A percentile compares a stretch with the other conserved stretches of the same genome.
phyloP scores from a whole-genome alignment of 768 basidiomycete species.

The Lentinus brumalis region DNA sequence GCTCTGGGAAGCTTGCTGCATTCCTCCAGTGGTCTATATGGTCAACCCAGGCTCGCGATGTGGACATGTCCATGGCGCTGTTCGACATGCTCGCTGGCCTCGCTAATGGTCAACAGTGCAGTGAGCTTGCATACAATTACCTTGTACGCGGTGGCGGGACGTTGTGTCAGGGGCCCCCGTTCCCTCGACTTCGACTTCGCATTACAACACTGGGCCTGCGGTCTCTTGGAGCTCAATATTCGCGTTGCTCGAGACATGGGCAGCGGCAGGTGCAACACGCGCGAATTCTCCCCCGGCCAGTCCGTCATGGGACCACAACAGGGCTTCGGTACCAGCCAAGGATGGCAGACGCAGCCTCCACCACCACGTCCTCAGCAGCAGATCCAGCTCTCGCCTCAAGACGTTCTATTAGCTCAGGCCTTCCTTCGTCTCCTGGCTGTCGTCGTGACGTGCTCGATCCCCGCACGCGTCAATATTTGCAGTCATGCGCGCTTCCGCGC shows the following conservation, averaged over 20 bases:
- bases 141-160: slow-evolving; percentile 77
- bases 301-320: slow-evolving; percentile 10
- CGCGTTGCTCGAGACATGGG: slow-evolving; percentile 74
- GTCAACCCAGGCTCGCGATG: slow-evolving; percentile 76
- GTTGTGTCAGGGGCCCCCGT: slow-evolving; percentile 62
- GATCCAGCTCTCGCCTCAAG: slow-evolving; percentile 59
- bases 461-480: slow-evolving; percentile 77
- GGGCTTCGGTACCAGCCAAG: slow-evolving; percentile 28
- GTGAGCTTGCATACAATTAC: slow-evolving; percentile 88
- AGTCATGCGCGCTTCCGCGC: slow-evolving; percentile 80
- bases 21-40: slow-evolving; percentile 92
- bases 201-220: slow-evolving; percentile 49
- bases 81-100: slow-evolving; percentile 90
- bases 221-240: slow-evolving; percentile 84
- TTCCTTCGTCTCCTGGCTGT: slow-evolving; percentile 81
- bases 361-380: slow-evolving; percentile 45
- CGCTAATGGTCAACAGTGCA: slow-evolving; percentile 81
- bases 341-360: slow-evolving; percentile 33
- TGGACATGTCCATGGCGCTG: slow-evolving; percentile 73
- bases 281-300: slow-evolving; percentile 41
- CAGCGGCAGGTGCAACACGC: slow-evolving; percentile 53
- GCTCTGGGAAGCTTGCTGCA: slow-evolving; percentile 61
- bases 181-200: slow-evolving; percentile 43
- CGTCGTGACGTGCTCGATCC: slow-evolving; percentile 72
- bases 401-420: slow-evolving; percentile 75